Evolutionary conservation across 305 asterid species (phyloP).

Genomic region (Fraxinus platypoda): DNA sequence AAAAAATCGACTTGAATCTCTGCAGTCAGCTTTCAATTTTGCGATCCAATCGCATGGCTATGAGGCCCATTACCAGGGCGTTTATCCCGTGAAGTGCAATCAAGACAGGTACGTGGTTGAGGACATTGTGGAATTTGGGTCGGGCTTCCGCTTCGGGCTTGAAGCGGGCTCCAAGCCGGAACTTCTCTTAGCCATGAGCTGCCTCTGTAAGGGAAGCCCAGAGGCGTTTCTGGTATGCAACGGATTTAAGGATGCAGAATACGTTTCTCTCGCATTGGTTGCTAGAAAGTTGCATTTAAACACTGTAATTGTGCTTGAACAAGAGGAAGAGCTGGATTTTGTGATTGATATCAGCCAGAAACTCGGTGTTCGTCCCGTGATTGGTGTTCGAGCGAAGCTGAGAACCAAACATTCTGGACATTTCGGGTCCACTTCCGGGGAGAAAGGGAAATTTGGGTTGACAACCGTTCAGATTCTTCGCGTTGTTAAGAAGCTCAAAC

Average conservation of each 20-base stretch:
- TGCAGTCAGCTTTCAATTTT: constrained; percentile 40
- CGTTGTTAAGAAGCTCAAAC: constrained; percentile 50
- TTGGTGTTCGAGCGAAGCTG: constrained; percentile 59
- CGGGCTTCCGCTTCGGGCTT: constrained; percentile 51
- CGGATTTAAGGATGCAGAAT: constrained; percentile 59
- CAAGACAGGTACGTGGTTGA: constrained; percentile 57
- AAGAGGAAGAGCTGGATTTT: constrained; percentile 57
- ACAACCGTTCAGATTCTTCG: constrained; percentile 53
- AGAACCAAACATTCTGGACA: constrained; percentile 63
- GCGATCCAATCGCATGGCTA: constrained; percentile 44
- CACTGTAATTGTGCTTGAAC: constrained; percentile 58
- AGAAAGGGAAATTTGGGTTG: constrained; percentile 59
- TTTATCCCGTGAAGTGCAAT: constrained; percentile 64
- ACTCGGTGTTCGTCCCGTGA: constrained; percentile 45
- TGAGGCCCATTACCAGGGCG: constrained; percentile 57
- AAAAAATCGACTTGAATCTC: constrained; percentile 46
- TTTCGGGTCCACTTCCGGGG: constrained; percentile 67
- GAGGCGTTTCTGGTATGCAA: constrained; percentile 57
- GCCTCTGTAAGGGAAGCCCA: constrained; percentile 49
- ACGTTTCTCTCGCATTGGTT: constrained; percentile 48
- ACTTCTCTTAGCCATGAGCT: constrained; percentile 60
- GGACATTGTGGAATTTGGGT: constrained; percentile 55
- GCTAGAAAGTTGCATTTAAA: constrained; percentile 50
- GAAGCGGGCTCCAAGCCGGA: constrained; percentile 71
- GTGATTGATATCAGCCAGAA: constrained; percentile 47